A percentile compares a stretch with the other conserved stretches of the same genome.
These are phyloP conservation scores for Avena eriantha DNA, from an alignment of 176 grass and related monocot species.

Conservation along the genomic window DNA sequence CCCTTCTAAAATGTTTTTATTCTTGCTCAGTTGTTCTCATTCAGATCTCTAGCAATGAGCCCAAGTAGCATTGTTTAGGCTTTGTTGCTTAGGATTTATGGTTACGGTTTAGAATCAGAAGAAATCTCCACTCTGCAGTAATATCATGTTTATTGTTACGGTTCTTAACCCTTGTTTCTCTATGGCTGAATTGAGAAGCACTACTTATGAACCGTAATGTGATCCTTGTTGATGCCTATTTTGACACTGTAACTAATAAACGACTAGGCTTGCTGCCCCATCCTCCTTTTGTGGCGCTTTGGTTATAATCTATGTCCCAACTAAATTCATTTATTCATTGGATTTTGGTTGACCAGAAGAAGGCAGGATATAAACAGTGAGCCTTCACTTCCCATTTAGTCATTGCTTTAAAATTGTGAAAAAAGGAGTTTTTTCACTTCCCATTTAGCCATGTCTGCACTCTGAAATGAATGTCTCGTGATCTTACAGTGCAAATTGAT, in stretches of 20 bases:
- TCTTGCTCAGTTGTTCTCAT: conserved; percentile 15
- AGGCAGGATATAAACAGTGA: background rate
- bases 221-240: conserved; percentile 6
- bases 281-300: background rate
- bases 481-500: background rate
- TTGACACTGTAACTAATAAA: background rate
- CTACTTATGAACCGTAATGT: background rate
- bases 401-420: background rate
- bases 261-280: background rate
- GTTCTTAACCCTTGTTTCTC: background rate
- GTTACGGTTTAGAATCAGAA: background rate
- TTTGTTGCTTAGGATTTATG: background rate
- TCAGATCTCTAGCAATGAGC: background rate
- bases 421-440: background rate
- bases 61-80: background rate
- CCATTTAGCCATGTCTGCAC: background rate
- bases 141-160: background rate
- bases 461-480: background rate
- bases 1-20: conserved; percentile 34
- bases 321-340: background rate
- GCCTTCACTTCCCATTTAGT: background rate
- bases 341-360: background rate
- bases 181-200: background rate
- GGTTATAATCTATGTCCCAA: background rate
- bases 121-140: background rate